A percentile compares a stretch with the other conserved stretches of the same genome.
Conservation (phyloP, 805 yeast species). For the Cyberlindnera bimundalis region DNA sequence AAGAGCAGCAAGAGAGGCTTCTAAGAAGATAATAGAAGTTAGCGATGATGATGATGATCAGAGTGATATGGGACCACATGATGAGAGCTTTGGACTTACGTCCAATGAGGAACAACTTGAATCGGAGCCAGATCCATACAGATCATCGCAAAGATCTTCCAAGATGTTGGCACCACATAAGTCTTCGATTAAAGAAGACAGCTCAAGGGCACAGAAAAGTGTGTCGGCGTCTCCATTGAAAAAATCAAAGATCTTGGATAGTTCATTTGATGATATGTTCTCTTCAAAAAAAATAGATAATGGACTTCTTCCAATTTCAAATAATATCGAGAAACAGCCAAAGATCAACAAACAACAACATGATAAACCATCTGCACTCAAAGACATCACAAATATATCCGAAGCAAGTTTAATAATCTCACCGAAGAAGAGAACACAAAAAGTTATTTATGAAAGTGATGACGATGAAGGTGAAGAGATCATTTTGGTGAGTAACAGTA, state of each 20-base stretch:
- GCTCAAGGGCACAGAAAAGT: constrained; percentile 2
- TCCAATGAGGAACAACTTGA: constrained; percentile 18
- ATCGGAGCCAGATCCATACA: constrained; percentile 19
- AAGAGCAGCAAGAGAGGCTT: constrained; percentile 14
- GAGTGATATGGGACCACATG: not conserved
- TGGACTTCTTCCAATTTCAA: constrained; percentile 1
- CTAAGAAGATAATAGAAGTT: constrained; percentile 10
- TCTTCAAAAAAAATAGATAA: constrained; percentile 13
- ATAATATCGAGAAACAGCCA: not conserved
- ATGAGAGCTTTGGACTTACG: constrained; percentile 26
- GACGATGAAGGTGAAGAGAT: constrained; percentile 19
- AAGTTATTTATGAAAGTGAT: constrained; percentile 1
- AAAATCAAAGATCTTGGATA: constrained; percentile 23
- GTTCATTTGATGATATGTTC: constrained; percentile 25
- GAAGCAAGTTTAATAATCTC: constrained; percentile 2
- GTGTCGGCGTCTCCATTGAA: constrained; percentile 12
- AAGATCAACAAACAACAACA: not conserved
- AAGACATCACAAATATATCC: constrained; percentile 17
- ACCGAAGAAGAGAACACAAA: constrained; percentile 8
- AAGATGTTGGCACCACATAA: not conserved
- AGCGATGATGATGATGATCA: constrained; percentile 7
- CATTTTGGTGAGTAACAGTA: constrained; percentile 25
- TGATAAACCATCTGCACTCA: constrained; percentile 6
- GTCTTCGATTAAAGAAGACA: not conserved
- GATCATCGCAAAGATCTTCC: constrained; percentile 10